Evolutionary conservation across 1,284 basidiomycete species (phyloP).

Genomic region (Rhodotorula mucilaginosa): DNA sequence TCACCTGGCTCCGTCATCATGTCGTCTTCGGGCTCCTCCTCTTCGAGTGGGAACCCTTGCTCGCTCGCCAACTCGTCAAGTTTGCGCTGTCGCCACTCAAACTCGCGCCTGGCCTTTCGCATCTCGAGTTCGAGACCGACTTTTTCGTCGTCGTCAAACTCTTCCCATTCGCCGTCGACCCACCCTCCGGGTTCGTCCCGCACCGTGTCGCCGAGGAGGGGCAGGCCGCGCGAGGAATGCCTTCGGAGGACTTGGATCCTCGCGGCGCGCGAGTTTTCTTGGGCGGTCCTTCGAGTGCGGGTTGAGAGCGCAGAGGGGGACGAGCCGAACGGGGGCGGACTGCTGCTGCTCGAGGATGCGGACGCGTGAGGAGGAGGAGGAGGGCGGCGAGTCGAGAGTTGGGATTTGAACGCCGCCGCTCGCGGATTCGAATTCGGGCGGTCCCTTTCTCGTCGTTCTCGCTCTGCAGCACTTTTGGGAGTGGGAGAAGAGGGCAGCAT

Average conservation of each 20-base stretch:
- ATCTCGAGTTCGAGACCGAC: not conserved
- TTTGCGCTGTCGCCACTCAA: not conserved
- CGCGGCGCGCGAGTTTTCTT: no score
- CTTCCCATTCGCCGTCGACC: slow-evolving; percentile 3
- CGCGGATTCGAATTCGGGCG: no score
- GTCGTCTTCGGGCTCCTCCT: not conserved
- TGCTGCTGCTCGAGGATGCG: no score
- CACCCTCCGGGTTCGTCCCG: not conserved
- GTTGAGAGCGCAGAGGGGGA: no score
- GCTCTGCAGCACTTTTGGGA: not conserved
- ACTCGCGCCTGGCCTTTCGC: not conserved
- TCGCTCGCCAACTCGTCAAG: not conserved
- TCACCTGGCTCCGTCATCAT: not conserved
- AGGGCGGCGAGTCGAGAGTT: no score
- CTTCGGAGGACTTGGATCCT: no score
- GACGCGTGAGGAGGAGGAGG: no score
- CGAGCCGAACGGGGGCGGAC: no score
- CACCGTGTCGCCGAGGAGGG: not conserved
- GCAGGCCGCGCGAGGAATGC: no score
- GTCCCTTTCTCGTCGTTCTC: no score
- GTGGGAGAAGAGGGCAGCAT: slow-evolving; percentile 10
- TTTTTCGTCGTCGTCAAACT: not conserved
- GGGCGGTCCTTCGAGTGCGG: no score
- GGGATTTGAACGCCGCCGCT: no score
- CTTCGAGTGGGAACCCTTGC: not conserved